phyloP scores from a whole-genome alignment of 2,329 filamentous ascomycete species.

The Penicillium verrucosum region DNA sequence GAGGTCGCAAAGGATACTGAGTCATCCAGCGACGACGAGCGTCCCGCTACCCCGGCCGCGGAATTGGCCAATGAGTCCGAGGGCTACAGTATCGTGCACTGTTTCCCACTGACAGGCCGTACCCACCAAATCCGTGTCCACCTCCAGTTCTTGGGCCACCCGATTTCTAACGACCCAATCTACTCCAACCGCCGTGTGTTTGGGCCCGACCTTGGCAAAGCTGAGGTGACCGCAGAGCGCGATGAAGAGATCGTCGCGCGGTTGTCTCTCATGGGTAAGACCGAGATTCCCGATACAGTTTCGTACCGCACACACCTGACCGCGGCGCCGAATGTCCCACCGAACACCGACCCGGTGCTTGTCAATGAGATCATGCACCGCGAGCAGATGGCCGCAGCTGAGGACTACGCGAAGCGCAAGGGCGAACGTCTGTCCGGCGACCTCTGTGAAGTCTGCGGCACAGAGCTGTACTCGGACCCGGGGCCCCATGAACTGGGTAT shows the following conservation, averaged over 20 bases:
- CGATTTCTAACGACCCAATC: slow-evolving; percentile 95
- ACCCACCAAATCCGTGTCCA: slow-evolving; percentile 96
- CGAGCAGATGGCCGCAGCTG: slow-evolving; percentile 75
- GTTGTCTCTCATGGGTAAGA: slow-evolving; percentile 86
- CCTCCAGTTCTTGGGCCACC: slow-evolving; percentile 88
- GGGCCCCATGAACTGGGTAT: slow-evolving; percentile 85
- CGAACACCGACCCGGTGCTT: slow-evolving; percentile 35
- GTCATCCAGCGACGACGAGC: slow-evolving; percentile 17
- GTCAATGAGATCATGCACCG: slow-evolving; percentile 43
- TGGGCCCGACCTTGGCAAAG: slow-evolving; percentile 70
- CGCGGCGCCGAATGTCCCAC: slow-evolving; percentile 37
- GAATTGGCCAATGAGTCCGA: slow-evolving; percentile 48
- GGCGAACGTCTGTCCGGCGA: slow-evolving; percentile 92
- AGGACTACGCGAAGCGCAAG: slow-evolving; percentile 82
- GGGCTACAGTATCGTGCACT: slow-evolving; percentile 93
- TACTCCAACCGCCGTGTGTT: slow-evolving; percentile 94
- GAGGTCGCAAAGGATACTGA: slow-evolving; percentile 24
- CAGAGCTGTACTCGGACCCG: slow-evolving; percentile 89
- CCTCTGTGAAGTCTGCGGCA: slow-evolving; percentile 75
- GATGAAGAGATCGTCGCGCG: slow-evolving; percentile 89
- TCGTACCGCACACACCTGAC: slow-evolving; percentile 66
- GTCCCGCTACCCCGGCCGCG: slow-evolving; percentile 33
- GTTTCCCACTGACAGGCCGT: slow-evolving; percentile 85
- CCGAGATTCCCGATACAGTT: slow-evolving; percentile 83
- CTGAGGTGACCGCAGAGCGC: slow-evolving; percentile 64